A percentile compares a stretch with the other conserved stretches of the same genome.
Evolutionary conservation across 139 green algal genomes (phyloP).

Genomic region (Dunaliella sp.): DNA sequence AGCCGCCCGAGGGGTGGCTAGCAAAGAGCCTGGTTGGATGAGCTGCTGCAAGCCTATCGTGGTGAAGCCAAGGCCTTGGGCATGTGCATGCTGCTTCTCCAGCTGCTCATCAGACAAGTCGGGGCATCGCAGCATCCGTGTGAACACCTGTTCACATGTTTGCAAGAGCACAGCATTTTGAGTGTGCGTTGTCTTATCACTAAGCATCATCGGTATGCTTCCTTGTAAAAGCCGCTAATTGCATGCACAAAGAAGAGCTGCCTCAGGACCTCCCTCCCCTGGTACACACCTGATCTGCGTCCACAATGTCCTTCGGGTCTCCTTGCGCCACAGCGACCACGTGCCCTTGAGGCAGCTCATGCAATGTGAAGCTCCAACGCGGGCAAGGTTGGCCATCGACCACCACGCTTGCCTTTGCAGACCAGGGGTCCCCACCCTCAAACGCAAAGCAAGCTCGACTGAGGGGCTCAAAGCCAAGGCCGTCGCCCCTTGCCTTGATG

Average conservation of each 20-base stretch:
- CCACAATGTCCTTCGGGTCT: not conserved
- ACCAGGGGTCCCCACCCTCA: not conserved
- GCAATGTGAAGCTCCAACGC: constrained; percentile 3
- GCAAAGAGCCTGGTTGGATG: too few relatives aligned
- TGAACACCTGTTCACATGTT: not conserved
- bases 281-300: constrained; percentile 4
- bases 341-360: not conserved
- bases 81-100: not conserved
- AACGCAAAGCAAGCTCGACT: constrained; percentile 33
- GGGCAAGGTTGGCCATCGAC: constrained; percentile 9
- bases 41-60: not conserved
- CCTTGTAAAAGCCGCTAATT: too few relatives aligned
- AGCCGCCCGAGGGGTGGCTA: too few relatives aligned
- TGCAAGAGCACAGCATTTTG: too few relatives aligned
- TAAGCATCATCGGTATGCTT: too few relatives aligned
- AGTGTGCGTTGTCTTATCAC: too few relatives aligned
- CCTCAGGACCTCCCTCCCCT: too few relatives aligned
- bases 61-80: too few relatives aligned
- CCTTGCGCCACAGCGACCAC: not conserved
- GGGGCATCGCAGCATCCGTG: not conserved
- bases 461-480: constrained; percentile 41
- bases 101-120: not conserved
- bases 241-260: too few relatives aligned
- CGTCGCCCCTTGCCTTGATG: constrained; percentile 45
- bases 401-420: not conserved